phyloP scores from a whole-genome alignment of 225 moss, liverwort and hornwort species.

The Marchantia polymorpha region DNA sequence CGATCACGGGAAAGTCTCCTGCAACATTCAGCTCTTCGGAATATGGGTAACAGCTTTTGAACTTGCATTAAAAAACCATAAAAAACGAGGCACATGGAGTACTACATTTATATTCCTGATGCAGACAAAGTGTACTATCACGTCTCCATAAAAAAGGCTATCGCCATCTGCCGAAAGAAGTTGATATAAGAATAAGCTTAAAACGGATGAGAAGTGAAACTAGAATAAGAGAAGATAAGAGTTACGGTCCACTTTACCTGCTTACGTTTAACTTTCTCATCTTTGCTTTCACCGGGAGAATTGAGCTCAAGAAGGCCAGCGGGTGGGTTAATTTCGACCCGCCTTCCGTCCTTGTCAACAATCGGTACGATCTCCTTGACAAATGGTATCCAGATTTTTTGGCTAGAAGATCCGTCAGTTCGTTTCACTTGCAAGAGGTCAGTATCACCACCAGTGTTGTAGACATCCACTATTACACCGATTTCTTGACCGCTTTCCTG shows the following conservation, averaged over 20 bases:
- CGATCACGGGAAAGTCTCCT: no score
- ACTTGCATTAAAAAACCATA: no score
- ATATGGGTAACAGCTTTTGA: no score
- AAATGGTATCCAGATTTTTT: conserved; percentile 89
- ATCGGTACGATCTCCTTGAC: conserved; percentile 82
- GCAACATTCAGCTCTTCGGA: no score
- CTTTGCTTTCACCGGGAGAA: conserved; percentile 52
- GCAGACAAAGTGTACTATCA: no score
- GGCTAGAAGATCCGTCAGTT: conserved; percentile 27
- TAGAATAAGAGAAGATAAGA: no score
- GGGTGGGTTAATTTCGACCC: conserved; percentile 77
- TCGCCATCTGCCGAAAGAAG: no score
- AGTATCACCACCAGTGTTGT: conserved; percentile 59
- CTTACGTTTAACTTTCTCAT: conserved; percentile 53
- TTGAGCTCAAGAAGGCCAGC: conserved; percentile 83
- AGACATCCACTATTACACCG: conserved; percentile 76
- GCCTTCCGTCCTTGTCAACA: conserved; percentile 61
- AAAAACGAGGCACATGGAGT: no score
- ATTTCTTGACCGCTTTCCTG: conserved; percentile 74
- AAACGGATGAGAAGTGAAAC: no score
- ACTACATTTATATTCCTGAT: no score
- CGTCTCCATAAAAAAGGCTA: no score
- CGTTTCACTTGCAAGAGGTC: conserved; percentile 82
- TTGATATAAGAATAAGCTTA: no score
- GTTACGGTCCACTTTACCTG: conserved; percentile 38